Conservation (phyloP, 1,139 yeast genomes). For the Sugiyamaella xylanicola region DNA sequence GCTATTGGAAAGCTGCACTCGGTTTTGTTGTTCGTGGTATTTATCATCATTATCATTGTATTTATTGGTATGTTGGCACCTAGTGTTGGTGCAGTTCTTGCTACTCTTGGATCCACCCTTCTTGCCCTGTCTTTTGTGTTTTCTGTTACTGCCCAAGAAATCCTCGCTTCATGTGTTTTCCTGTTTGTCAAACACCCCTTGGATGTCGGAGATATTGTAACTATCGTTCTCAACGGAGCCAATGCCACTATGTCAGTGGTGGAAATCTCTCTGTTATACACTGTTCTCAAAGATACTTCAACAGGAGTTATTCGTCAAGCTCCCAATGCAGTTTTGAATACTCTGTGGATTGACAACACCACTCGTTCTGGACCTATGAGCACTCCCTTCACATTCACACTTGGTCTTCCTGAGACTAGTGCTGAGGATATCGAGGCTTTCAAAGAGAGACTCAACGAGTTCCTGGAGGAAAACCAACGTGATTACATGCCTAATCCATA, state of each 20-base stretch:
- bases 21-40: constrained; percentile 43
- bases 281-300: constrained; percentile 41
- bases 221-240: constrained; percentile 33
- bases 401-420: constrained; percentile 46
- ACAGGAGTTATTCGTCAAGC: constrained; percentile 43
- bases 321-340: constrained; percentile 44
- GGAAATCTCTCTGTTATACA: constrained; percentile 44
- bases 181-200: constrained; percentile 49
- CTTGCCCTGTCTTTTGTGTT: constrained; percentile 47
- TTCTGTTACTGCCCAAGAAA: constrained; percentile 45
- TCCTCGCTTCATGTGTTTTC: constrained; percentile 46
- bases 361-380: constrained; percentile 45
- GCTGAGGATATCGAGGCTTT: constrained; percentile 42
- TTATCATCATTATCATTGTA: constrained; percentile 42
- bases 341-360: constrained; percentile 46
- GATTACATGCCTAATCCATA: constrained; percentile 43
- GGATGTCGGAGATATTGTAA: constrained; percentile 48
- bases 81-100: constrained; percentile 45
- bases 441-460: constrained; percentile 37
- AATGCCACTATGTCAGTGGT: constrained; percentile 37
- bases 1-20: constrained; percentile 46
- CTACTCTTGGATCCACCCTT: constrained; percentile 47
- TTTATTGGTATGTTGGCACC: constrained; percentile 49
- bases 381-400: constrained; percentile 33
- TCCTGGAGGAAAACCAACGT: constrained; percentile 41